These are phyloP conservation scores for Crithidia fasciculata DNA, from an alignment of 208 protist species.

Conservation along the genomic window DNA sequence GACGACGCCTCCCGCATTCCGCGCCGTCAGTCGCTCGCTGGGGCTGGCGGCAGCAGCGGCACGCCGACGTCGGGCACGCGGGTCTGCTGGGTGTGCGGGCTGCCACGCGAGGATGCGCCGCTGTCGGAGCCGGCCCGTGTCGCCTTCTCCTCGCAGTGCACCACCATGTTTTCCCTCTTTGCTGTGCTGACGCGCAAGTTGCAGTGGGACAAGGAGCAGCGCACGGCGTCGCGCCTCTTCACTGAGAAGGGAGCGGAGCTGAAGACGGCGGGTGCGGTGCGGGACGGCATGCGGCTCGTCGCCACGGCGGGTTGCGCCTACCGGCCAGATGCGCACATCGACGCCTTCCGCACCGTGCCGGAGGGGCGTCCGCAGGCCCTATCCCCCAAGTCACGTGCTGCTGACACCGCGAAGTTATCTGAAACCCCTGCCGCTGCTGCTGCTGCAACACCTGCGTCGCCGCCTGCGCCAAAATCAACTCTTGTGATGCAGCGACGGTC, in stretches of 20 bases:
- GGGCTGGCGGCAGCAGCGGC: background rate
- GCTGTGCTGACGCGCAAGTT: conserved; percentile 50
- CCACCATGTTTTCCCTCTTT: conserved; percentile 54
- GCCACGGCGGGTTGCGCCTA: conserved; percentile 60
- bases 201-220: conserved; percentile 46
- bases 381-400: background rate
- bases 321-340: background rate
- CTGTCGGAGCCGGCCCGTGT: conserved; percentile 26
- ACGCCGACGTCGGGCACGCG: conserved; percentile 4
- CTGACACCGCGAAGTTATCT: background rate
- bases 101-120: background rate
- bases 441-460: background rate
- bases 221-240: conserved; percentile 65
- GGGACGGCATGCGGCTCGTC: conserved; percentile 57
- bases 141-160: conserved; percentile 29
- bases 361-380: background rate
- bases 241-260: conserved; percentile 66
- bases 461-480: background rate
- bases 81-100: conserved; percentile 31
- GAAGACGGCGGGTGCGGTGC: conserved; percentile 39
- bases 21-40: background rate
- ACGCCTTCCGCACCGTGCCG: conserved; percentile 17
- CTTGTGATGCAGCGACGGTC: background rate
- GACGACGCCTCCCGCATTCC: conserved; percentile 9
- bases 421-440: background rate